Conservation (phyloP, 1,284 basidiomycete genomes). For the Megacollybia platyphylla region DNA sequence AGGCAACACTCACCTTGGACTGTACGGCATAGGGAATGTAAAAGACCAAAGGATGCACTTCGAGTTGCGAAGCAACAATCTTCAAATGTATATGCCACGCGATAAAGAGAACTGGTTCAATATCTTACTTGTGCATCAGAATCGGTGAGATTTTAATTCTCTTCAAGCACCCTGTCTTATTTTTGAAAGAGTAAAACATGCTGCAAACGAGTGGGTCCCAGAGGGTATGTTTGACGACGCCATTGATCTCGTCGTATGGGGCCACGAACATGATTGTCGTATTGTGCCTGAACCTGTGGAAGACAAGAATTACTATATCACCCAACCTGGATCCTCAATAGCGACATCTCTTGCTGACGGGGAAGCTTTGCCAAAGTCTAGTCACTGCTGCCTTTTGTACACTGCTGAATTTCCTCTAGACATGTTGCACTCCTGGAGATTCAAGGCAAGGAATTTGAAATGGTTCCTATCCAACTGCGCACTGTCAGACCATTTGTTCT, state of each 20-base stretch:
- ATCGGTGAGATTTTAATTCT: conserved; percentile 50
- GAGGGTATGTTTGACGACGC: conserved; percentile 97
- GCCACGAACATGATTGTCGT: conserved; percentile 96
- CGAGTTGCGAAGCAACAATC: conserved; percentile 86
- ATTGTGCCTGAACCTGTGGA: conserved; percentile 85
- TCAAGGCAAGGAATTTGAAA: conserved; percentile 76
- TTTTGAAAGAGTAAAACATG: conserved; percentile 71
- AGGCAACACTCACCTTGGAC: conserved; percentile 72
- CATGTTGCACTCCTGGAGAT: conserved; percentile 83
- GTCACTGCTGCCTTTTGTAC: conserved; percentile 2
- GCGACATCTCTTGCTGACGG: conserved; percentile 90
- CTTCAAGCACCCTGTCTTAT: not conserved
- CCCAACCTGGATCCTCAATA: conserved; percentile 91
- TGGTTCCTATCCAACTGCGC: conserved; percentile 78
- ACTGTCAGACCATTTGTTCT: conserved; percentile 95
- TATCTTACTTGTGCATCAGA: conserved; percentile 88
- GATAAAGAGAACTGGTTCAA: conserved; percentile 95
- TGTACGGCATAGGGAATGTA: conserved; percentile 96
- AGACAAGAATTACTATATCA: conserved; percentile 85
- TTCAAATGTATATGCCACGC: conserved; percentile 90
- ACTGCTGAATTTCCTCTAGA: conserved; percentile 24
- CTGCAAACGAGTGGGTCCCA: conserved; percentile 85
- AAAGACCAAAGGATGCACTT: conserved; percentile 95
- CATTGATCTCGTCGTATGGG: conserved; percentile 91
- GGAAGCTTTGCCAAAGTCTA: conserved; percentile 77